A percentile compares a stretch with the other conserved stretches of the same genome.
phyloP scores from a whole-genome alignment of 768 basidiomycete species.

The Boletus edulis region DNA sequence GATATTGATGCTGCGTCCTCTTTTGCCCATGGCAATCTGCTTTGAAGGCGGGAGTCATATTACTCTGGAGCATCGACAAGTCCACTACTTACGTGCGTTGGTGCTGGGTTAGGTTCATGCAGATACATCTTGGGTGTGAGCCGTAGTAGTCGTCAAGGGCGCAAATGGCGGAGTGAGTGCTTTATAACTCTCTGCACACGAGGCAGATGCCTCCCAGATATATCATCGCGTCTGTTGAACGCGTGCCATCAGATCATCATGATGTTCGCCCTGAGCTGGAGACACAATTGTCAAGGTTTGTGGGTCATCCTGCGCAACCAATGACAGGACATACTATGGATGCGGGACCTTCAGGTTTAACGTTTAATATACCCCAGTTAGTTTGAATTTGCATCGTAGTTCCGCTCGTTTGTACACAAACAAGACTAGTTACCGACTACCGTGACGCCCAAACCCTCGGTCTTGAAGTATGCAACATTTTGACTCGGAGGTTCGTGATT shows the following conservation, averaged over 20 bases:
- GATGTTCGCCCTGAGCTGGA: too few species aligned
- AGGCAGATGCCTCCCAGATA: constrained; percentile 21
- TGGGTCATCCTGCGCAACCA: too few species aligned
- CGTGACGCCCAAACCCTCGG: too few species aligned
- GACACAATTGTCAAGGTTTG: too few species aligned
- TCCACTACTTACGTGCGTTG: constrained; percentile 5
- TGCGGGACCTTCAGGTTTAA: too few species aligned
- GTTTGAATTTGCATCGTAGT: too few species aligned
- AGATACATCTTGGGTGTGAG: neutral
- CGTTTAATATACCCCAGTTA: too few species aligned
- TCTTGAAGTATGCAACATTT: too few species aligned
- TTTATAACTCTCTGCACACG: constrained; percentile 15
- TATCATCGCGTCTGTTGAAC: constrained; percentile 2
- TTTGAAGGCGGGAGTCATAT: neutral
- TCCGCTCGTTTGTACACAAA: too few species aligned
- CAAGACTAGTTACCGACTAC: too few species aligned
- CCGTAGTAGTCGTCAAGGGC: constrained; percentile 3
- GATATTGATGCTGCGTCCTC: constrained; percentile 5
- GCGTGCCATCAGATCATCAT: neutral
- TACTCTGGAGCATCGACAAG: neutral
- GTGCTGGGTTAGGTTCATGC: neutral
- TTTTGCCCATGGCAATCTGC: neutral
- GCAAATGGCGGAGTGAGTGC: neutral
- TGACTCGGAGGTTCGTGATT: too few species aligned
- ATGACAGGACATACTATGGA: too few species aligned